These are phyloP conservation scores for Leccinum aurantiacum DNA, from an alignment of 768 basidiomycete genomes.

Conservation along the genomic window DNA sequence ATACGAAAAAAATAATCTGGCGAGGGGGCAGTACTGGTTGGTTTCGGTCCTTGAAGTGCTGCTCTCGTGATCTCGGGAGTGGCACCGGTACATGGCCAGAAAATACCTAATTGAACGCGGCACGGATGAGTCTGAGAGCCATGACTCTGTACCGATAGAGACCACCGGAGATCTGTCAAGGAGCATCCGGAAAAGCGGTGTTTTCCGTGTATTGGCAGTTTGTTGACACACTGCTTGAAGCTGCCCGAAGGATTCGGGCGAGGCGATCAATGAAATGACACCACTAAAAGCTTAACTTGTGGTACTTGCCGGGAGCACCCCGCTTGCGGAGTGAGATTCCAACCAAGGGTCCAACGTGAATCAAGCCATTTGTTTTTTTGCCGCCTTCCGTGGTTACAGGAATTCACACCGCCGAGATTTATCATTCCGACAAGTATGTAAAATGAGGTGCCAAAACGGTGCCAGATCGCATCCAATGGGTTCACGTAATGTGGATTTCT, in stretches of 20 bases:
- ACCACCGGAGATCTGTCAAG: constrained; percentile 17
- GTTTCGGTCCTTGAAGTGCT: constrained; percentile 21
- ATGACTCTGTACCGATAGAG: constrained; percentile 12
- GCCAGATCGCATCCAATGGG: constrained; percentile 16
- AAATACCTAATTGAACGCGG: constrained; percentile 48
- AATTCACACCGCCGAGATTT: constrained; percentile 6
- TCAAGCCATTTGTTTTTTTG: constrained; percentile 2
- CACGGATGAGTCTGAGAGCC: constrained; percentile 41
- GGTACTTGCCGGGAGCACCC: constrained; percentile 24
- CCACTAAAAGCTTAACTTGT: constrained; percentile 29
- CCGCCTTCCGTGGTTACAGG: background rate
- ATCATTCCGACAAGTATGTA: constrained; percentile 22
- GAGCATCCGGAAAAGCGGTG: constrained; percentile 18
- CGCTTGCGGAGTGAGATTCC: constrained; percentile 7
- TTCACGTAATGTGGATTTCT: constrained; percentile 31
- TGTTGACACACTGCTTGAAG: constrained; percentile 12
- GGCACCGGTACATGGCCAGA: constrained; percentile 47
- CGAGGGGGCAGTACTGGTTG: constrained; percentile 29
- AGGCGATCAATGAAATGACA: constrained; percentile 22
- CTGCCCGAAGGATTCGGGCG: constrained; percentile 7
- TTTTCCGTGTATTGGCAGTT: constrained; percentile 6
- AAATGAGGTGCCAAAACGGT: constrained; percentile 20
- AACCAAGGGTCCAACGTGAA: constrained; percentile 1
- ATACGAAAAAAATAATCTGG: constrained; percentile 22
- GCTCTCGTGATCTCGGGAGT: constrained; percentile 49